These are phyloP conservation scores for Opeltia flavorubescens DNA, from an alignment of 495 filamentous ascomycete genomes.

Conservation along the genomic window DNA sequence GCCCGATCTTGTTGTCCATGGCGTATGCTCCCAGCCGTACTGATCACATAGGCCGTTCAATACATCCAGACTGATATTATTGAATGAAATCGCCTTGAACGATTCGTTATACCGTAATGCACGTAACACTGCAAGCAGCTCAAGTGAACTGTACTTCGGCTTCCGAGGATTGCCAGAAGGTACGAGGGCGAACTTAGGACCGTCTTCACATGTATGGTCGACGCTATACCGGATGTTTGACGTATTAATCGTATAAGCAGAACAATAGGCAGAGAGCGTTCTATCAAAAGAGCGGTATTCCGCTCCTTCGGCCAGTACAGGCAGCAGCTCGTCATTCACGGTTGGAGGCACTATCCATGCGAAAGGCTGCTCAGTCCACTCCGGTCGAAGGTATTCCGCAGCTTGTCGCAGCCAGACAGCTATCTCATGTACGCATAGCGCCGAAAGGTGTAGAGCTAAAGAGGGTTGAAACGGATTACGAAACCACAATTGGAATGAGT, in stretches of 20 bases:
- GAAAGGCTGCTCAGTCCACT: conserved; percentile 64
- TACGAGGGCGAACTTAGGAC: conserved; percentile 71
- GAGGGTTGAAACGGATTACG: conserved; percentile 54
- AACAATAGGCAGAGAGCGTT: conserved; percentile 75
- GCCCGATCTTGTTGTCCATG: conserved; percentile 41
- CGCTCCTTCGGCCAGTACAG: conserved; percentile 48
- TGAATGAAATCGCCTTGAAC: conserved; percentile 75
- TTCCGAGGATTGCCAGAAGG: conserved; percentile 41
- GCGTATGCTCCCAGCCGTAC: conserved; percentile 50
- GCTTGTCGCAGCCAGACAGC: conserved; percentile 57
- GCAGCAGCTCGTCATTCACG: conserved; percentile 48
- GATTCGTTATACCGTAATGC: conserved; percentile 85
- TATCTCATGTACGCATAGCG: conserved; percentile 62
- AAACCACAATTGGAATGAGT: conserved; percentile 77
- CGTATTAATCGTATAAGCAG: conserved; percentile 58
- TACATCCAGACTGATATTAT: conserved; percentile 53
- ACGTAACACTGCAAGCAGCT: conserved; percentile 75
- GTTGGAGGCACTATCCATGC: conserved; percentile 47
- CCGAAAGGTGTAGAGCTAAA: conserved; percentile 61
- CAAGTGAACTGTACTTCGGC: conserved; percentile 51
- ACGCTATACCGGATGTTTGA: conserved; percentile 67
- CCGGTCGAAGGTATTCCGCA: conserved; percentile 66
- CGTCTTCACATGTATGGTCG: conserved; percentile 61
- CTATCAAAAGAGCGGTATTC: conserved; percentile 70
- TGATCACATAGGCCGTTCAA: conserved; percentile 48